Percentiles rank a stretch among this genome's conserved stretches.
These are phyloP conservation scores for Lasiodiplodia gonubiensis DNA, from an alignment of 2,329 filamentous ascomycete species.

Conservation along the genomic window DNA sequence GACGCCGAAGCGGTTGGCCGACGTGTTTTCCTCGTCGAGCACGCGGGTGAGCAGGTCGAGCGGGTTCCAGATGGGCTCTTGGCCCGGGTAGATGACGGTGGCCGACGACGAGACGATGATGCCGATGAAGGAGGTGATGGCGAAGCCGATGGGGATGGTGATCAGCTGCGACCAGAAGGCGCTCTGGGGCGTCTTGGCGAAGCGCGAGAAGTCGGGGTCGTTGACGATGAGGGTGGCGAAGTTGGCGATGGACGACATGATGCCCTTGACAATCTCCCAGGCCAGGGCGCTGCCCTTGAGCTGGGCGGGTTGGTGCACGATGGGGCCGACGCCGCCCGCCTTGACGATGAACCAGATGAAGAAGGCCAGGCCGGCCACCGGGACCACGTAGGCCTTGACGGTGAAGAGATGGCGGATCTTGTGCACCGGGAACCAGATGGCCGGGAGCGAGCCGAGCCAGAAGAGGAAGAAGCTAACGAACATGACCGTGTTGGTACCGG, in stretches of 20 bases:
- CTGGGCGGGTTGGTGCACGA: constrained; percentile 71
- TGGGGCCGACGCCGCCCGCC: constrained; percentile 82
- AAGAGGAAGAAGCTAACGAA: constrained; percentile 88
- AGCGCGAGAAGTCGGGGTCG: constrained; percentile 84
- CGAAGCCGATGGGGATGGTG: constrained; percentile 56
- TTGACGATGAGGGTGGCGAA: constrained; percentile 85
- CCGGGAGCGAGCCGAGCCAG: constrained; percentile 79
- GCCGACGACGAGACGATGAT: constrained; percentile 58
- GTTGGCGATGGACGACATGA: constrained; percentile 90
- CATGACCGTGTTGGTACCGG: constrained; percentile 75
- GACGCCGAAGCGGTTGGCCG: constrained; percentile 53
- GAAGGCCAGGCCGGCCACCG: constrained; percentile 80
- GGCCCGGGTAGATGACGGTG: constrained; percentile 48
- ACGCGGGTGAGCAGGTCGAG: constrained; percentile 50
- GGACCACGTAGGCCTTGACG: constrained; percentile 84
- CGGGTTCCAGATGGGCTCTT: constrained; percentile 51
- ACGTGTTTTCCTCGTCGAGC: constrained; percentile 47
- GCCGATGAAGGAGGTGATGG: constrained; percentile 78
- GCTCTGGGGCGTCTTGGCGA: constrained; percentile 75
- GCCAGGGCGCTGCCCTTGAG: constrained; percentile 71
- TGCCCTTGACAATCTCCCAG: constrained; percentile 82
- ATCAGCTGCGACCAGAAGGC: constrained; percentile 79
- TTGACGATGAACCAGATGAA: constrained; percentile 86
- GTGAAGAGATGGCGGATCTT: constrained; percentile 90
- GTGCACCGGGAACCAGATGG: constrained; percentile 88